Evolutionary conservation across 1,139 yeast species (phyloP).

Genomic region (Nakaseomyces bracarensis): DNA sequence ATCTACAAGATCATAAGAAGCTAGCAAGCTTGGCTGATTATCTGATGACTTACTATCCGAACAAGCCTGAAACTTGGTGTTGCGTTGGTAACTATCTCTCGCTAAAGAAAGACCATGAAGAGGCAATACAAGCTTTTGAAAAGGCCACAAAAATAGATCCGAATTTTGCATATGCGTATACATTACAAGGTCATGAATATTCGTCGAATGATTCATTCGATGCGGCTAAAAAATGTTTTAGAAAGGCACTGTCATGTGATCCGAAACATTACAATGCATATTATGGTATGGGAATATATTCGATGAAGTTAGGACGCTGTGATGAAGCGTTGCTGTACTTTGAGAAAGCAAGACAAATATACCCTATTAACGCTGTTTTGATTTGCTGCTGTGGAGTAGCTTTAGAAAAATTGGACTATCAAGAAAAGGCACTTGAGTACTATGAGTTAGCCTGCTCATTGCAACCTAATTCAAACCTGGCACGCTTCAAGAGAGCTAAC

Average conservation of each 20-base stretch:
- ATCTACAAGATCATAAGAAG: slow-evolving; percentile 73
- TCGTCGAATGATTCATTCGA: slow-evolving; percentile 86
- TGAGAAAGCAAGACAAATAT: slow-evolving; percentile 76
- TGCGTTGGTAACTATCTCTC: slow-evolving; percentile 85
- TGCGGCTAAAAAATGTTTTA: slow-evolving; percentile 75
- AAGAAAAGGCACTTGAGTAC: slow-evolving; percentile 67
- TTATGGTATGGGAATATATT: slow-evolving; percentile 94
- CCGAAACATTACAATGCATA: slow-evolving; percentile 87
- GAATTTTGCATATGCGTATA: slow-evolving; percentile 78
- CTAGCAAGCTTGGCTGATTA: slow-evolving; percentile 78
- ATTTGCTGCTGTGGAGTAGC: slow-evolving; percentile 95
- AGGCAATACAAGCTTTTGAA: slow-evolving; percentile 80
- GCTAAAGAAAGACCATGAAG: slow-evolving; percentile 75
- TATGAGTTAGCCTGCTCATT: slow-evolving; percentile 77
- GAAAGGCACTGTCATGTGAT: slow-evolving; percentile 70
- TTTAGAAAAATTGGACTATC: slow-evolving; percentile 63
- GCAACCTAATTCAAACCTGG: slow-evolving; percentile 80
- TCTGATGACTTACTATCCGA: slow-evolving; percentile 55
- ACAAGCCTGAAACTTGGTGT: slow-evolving; percentile 84
- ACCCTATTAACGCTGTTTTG: slow-evolving; percentile 83
- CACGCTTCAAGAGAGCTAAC: slow-evolving; percentile 85
- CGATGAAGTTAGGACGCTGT: slow-evolving; percentile 76
- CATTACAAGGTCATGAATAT: slow-evolving; percentile 89
- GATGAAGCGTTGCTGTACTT: slow-evolving; percentile 81
- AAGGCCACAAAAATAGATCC: slow-evolving; percentile 67